phyloP scores from a whole-genome alignment of 139 green algal species.

The Eudorina sp. region DNA sequence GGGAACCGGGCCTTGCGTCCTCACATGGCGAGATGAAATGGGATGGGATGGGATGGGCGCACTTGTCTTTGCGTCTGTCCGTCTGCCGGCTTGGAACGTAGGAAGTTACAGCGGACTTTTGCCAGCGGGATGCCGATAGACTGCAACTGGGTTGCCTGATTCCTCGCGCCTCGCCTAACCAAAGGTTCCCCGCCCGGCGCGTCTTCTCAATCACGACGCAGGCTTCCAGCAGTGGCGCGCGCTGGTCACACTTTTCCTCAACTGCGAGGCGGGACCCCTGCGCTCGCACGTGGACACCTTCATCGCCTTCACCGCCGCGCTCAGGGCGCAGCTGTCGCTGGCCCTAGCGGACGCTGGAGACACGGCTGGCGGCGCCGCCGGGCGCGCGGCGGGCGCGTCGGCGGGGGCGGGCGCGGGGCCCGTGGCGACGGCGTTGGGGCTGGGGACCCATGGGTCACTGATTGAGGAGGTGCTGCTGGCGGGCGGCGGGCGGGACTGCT shows the following conservation, averaged over 20 bases:
- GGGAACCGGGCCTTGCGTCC: too few relatives aligned
- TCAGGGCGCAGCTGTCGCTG: conserved; percentile 68
- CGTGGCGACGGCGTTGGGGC: neutral
- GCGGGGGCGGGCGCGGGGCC: neutral
- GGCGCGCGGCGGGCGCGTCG: neutral
- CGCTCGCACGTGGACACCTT: conserved; percentile 56
- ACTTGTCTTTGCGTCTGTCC: too few relatives aligned
- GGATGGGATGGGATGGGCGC: too few relatives aligned
- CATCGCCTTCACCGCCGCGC: conserved; percentile 16
- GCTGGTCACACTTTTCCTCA: conserved; percentile 78
- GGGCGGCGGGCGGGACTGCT: conserved; percentile 62
- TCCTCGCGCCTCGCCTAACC: too few relatives aligned
- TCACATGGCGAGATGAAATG: too few relatives aligned
- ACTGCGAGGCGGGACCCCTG: conserved; percentile 69
- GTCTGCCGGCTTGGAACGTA: too few relatives aligned
- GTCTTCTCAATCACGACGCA: too few relatives aligned
- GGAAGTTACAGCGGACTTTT: too few relatives aligned
- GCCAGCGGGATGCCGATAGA: too few relatives aligned
- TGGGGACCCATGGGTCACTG: conserved; percentile 36
- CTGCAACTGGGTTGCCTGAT: too few relatives aligned
- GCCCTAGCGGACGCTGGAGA: conserved; percentile 18
- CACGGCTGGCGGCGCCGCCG: neutral
- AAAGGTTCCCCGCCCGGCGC: too few relatives aligned
- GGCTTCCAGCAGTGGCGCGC: conserved; percentile 84
- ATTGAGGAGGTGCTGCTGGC: conserved; percentile 70